Evolutionary conservation across 2,329 filamentous ascomycete genomes (phyloP).

Genomic region (Ophiostoma ips): DNA sequence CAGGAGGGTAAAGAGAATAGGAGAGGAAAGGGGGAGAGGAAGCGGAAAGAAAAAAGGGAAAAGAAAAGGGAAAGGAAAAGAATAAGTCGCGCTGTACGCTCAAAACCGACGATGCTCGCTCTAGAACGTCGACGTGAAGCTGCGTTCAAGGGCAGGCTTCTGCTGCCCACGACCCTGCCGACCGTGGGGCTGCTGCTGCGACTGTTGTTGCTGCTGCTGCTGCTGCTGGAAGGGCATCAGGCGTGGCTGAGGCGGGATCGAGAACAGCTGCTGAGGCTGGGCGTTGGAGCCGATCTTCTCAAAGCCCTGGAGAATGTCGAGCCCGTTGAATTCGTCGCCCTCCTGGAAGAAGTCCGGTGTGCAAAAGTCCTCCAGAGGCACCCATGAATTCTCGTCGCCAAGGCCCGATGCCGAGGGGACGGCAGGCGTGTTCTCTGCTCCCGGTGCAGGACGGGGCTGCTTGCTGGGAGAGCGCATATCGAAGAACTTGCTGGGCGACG

Average conservation of each 20-base stretch:
- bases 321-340: slow-evolving; percentile 40
- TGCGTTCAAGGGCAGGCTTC: slow-evolving; percentile 26
- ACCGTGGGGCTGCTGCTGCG: slow-evolving; percentile 1
- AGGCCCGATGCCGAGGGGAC: slow-evolving; percentile 12
- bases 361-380: slow-evolving; percentile 37
- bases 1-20: background rate
- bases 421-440: slow-evolving; percentile 14
- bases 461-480: slow-evolving; percentile 25
- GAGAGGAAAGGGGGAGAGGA: background rate
- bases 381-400: slow-evolving; percentile 29
- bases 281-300: slow-evolving; percentile 52
- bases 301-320: slow-evolving; percentile 64
- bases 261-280: slow-evolving; percentile 15
- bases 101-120: background rate
- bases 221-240: slow-evolving; percentile 20
- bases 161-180: slow-evolving; percentile 10
- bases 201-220: slow-evolving; percentile 15
- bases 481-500: slow-evolving; percentile 42
- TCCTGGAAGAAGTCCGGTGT: slow-evolving; percentile 44
- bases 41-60: background rate
- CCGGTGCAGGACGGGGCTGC: slow-evolving; percentile 17
- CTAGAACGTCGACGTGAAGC: slow-evolving; percentile 25
- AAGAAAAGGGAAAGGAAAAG: background rate
- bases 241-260: slow-evolving; percentile 21
- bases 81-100: no score